These are phyloP conservation scores for Ambrosiella cleistominuta DNA, from an alignment of 2,329 filamentous ascomycete genomes.

Conservation along the genomic window DNA sequence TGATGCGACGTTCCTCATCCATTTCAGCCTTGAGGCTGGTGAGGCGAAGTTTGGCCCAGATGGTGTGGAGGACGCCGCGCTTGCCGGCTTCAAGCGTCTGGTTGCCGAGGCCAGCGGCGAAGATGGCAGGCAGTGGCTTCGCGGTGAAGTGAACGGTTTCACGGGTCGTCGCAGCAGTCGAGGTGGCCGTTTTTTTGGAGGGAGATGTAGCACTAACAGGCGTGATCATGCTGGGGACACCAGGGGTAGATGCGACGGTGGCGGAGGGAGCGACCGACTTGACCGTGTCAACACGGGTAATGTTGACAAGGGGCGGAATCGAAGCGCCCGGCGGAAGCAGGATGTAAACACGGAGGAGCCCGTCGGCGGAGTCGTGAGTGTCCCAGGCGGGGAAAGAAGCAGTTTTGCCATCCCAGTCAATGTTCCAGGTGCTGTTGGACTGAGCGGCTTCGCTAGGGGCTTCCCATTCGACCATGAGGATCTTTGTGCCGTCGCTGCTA, in stretches of 20 bases:
- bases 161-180: neutral
- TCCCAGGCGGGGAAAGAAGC: conserved; percentile 29
- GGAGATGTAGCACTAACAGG: conserved; percentile 14
- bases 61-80: conserved; percentile 71
- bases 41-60: conserved; percentile 75
- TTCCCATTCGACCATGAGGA: conserved; percentile 87
- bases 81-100: conserved; percentile 45
- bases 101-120: conserved; percentile 55
- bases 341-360: conserved; percentile 54
- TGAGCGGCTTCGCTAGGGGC: conserved; percentile 14
- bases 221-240: conserved; percentile 6
- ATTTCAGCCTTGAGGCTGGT: conserved; percentile 64
- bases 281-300: conserved; percentile 28
- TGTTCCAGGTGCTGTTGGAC: conserved; percentile 38
- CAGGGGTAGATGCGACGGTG: conserved; percentile 4
- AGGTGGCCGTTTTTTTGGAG: conserved; percentile 15
- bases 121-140: conserved; percentile 75
- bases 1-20: conserved; percentile 49
- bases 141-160: conserved; percentile 29
- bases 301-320: conserved; percentile 54
- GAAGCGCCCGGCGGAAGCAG: conserved; percentile 54
- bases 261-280: conserved; percentile 10
- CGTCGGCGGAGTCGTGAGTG: conserved; percentile 21
- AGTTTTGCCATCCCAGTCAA: conserved; percentile 69
- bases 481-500: conserved; percentile 72